A percentile compares a stretch with the other conserved stretches of the same genome.
These are phyloP conservation scores for Amanita subjunquillea DNA, from an alignment of 768 basidiomycete species.

Conservation along the genomic window DNA sequence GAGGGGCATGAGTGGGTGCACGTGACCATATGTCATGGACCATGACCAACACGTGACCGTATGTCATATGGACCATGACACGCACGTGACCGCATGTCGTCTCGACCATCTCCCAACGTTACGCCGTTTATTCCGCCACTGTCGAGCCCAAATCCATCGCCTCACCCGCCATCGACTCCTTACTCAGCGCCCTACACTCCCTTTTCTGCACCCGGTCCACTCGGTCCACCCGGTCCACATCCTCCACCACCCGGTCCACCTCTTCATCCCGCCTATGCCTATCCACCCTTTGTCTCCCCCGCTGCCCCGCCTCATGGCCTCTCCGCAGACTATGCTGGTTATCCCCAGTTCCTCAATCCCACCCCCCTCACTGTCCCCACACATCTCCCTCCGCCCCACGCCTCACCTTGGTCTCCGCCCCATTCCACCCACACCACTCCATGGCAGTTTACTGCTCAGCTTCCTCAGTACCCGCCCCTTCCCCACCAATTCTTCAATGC, in stretches of 20 bases:
- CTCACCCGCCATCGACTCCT: slow-evolving; percentile 24
- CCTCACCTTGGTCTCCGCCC: slow-evolving; percentile 11
- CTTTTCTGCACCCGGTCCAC: neutral
- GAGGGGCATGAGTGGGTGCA: neutral
- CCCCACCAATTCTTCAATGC: neutral
- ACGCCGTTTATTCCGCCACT: slow-evolving; percentile 32
- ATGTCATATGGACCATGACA: too few relatives aligned
- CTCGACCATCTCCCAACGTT: slow-evolving; percentile 6
- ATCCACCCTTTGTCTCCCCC: slow-evolving; percentile 5
- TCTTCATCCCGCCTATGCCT: slow-evolving; percentile 1
- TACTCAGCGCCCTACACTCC: slow-evolving; percentile 16
- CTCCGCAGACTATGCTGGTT: slow-evolving; percentile 21
- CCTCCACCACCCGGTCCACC: neutral
- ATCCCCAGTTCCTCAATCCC: slow-evolving; percentile 15
- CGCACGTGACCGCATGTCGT: neutral
- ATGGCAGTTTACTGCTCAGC: slow-evolving; percentile 10
- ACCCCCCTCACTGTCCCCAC: slow-evolving; percentile 9
- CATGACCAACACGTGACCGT: neutral
- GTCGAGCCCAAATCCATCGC: slow-evolving; percentile 23
- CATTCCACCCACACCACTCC: slow-evolving; percentile 11
- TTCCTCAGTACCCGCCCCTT: slow-evolving; percentile 4
- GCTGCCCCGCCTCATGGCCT: slow-evolving; percentile 11
- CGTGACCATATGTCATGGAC: too few relatives aligned
- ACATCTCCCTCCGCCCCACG: slow-evolving; percentile 5
- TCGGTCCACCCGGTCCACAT: neutral